Percentiles rank a stretch among this genome's conserved stretches.
Evolutionary conservation across 1,284 basidiomycete genomes (phyloP).

Genomic region (Sporisorium iseilematis-ciliati): DNA sequence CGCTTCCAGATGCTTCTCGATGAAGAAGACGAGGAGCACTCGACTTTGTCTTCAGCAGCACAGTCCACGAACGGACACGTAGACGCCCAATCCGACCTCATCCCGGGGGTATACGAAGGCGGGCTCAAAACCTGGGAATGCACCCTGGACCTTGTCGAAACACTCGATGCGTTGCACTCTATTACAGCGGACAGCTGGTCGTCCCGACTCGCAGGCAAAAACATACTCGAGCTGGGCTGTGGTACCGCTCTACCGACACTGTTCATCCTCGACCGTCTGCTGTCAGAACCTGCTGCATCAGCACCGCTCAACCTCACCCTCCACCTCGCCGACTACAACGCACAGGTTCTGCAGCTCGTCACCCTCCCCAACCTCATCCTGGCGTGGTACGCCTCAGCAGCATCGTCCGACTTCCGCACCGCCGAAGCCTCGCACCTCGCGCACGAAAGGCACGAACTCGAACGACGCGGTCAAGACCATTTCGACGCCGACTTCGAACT

Average conservation of each 20-base stretch:
- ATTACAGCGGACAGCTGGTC: conserved; percentile 12
- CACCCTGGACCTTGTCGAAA: conserved; percentile 80
- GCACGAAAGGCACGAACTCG: conserved; percentile 31
- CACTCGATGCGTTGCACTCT: conserved; percentile 40
- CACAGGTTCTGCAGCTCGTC: conserved; percentile 81
- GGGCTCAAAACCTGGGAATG: conserved; percentile 99
- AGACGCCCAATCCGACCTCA: conserved; percentile 80
- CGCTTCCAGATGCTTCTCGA: conserved; percentile 87
- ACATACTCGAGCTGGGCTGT: conserved; percentile 79
- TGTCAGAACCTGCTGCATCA: conserved; percentile 68
- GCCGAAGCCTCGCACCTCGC: conserved; percentile 12
- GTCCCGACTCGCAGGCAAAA: conserved; percentile 9
- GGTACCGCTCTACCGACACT: conserved; percentile 88
- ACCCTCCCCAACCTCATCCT: conserved; percentile 83
- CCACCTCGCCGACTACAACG: conserved; percentile 95
- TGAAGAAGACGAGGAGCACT: conserved; percentile 51
- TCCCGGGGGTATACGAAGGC: conserved; percentile 93
- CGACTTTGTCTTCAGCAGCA: neutral
- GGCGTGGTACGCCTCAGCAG: conserved; percentile 72
- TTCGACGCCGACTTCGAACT: conserved; percentile 45
- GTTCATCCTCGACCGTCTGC: conserved; percentile 78
- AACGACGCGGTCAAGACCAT: conserved; percentile 41
- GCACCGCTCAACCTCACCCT: conserved; percentile 73
- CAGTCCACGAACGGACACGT: conserved; percentile 20
- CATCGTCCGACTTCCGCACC: conserved; percentile 25